Evolutionary conservation across 768 basidiomycete species (phyloP).

Genomic region (Pholiota microspora): DNA sequence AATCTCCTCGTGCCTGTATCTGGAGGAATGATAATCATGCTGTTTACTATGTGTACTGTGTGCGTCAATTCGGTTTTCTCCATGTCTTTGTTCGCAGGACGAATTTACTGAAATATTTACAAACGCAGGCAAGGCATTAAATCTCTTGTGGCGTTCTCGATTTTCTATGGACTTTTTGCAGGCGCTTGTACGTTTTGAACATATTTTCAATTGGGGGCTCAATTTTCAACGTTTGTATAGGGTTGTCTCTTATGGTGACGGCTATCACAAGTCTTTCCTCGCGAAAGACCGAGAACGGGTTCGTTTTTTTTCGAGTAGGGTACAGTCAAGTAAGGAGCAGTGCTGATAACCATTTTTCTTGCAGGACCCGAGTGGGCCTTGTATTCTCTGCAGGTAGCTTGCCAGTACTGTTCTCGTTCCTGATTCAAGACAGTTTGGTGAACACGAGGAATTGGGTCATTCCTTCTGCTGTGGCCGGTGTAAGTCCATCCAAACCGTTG

Average conservation of each 20-base stretch:
- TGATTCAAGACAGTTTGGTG: conserved; percentile 36
- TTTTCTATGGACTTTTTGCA: conserved; percentile 48
- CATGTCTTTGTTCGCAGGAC: not conserved
- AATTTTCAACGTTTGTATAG: conserved; percentile 3
- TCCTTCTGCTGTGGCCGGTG: conserved; percentile 33
- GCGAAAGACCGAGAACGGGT: conserved; percentile 15
- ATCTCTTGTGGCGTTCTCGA: conserved; percentile 36
- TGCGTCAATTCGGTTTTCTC: conserved; percentile 16
- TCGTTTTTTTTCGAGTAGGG: conserved; percentile 9
- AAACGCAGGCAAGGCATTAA: conserved; percentile 28
- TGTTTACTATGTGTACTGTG: conserved; percentile 38
- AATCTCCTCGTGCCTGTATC: conserved; percentile 34
- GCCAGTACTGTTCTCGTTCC: conserved; percentile 29
- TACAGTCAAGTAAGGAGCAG: no score
- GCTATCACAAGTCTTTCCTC: conserved; percentile 18
- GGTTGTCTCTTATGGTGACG: conserved; percentile 19
- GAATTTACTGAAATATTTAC: not conserved
- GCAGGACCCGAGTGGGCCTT: conserved; percentile 35
- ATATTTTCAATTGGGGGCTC: not conserved
- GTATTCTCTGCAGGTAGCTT: conserved; percentile 32
- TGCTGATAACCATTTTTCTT: no score
- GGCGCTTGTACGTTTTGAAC: conserved; percentile 38
- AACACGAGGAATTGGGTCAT: conserved; percentile 30
- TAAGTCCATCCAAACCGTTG: conserved; percentile 17
- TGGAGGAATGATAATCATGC: conserved; percentile 33